phyloP scores from a whole-genome alignment of 2,329 filamentous ascomycete genomes.

The Knufia fluminis region DNA sequence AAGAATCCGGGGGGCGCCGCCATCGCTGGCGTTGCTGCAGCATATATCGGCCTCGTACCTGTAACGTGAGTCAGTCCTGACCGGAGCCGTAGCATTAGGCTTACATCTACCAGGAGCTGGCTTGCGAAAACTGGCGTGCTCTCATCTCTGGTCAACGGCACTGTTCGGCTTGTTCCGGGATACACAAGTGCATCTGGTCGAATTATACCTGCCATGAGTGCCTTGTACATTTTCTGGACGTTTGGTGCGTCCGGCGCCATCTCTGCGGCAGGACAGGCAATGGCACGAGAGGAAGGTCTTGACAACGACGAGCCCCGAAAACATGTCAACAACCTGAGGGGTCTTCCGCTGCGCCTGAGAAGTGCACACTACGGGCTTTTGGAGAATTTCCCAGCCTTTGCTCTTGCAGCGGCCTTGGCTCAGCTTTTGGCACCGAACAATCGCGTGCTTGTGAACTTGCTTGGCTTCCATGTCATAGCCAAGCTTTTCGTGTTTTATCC shows the following conservation, averaged over 20 bases:
- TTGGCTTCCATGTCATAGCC: conserved; percentile 12
- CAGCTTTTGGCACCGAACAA: conserved; percentile 9
- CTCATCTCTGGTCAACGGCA: not conserved
- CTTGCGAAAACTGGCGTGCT: not conserved
- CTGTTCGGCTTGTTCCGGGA: not conserved
- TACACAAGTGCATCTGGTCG: not conserved
- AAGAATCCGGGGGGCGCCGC: conserved; percentile 4
- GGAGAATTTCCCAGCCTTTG: conserved; percentile 14
- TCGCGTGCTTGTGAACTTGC: conserved; percentile 11
- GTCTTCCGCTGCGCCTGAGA: conserved; percentile 12
- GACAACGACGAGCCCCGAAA: conserved; percentile 11
- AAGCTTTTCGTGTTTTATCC: conserved; percentile 12
- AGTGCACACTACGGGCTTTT: conserved; percentile 10
- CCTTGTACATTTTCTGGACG: conserved; percentile 13
- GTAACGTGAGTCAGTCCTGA: conserved; percentile 4
- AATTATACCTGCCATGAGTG: conserved; percentile 10
- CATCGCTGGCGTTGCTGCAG: not conserved
- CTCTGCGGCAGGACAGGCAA: conserved; percentile 13
- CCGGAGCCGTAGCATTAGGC: not conserved
- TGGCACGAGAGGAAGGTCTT: conserved; percentile 9
- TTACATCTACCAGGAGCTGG: not conserved
- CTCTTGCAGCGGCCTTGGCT: conserved; percentile 11
- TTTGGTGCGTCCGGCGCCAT: conserved; percentile 11
- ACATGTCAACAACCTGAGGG: conserved; percentile 7
- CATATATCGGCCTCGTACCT: conserved; percentile 11